Conservation (phyloP, 805 yeast species). For the Ogataea corticis region DNA sequence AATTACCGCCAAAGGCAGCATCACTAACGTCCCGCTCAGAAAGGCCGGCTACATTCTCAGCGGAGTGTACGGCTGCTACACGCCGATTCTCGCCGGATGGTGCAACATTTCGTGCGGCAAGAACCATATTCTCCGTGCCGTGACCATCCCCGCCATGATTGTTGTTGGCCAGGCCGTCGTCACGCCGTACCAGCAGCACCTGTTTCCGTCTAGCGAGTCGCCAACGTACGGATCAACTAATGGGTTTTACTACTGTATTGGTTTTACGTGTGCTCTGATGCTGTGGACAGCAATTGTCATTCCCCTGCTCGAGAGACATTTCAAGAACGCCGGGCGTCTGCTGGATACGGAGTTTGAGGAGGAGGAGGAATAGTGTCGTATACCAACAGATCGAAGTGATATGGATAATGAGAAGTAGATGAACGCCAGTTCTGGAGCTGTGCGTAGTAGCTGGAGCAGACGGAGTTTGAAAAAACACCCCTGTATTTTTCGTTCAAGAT, state of each 20-base stretch:
- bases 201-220: conserved; percentile 36
- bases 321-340: conserved; percentile 8
- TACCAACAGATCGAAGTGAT: too few relatives aligned
- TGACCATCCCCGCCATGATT: conserved; percentile 29
- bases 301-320: conserved; percentile 22
- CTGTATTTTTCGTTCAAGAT: too few relatives aligned
- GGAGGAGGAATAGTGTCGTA: too few relatives aligned
- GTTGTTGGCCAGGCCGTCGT: conserved; percentile 27
- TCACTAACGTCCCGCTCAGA: conserved; percentile 19
- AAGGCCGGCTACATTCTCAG: conserved; percentile 26
- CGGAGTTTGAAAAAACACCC: too few relatives aligned
- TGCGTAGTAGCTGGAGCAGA: too few relatives aligned
- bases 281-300: conserved; percentile 26
- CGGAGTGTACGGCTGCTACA: conserved; percentile 46
- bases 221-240: conserved; percentile 30
- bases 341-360: conserved; percentile 1
- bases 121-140: conserved; percentile 28
- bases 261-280: conserved; percentile 24
- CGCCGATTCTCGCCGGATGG: conserved; percentile 63
- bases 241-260: conserved; percentile 30
- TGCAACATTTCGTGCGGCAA: conserved; percentile 53
- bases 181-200: conserved; percentile 32
- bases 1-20: conserved; percentile 21
- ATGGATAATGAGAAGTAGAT: too few relatives aligned
- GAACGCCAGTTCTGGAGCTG: too few relatives aligned